Percentiles rank a stretch among this genome's conserved stretches.
Conservation (phyloP, 2,329 filamentous ascomycete species). For the Cladosporium sp. region DNA sequence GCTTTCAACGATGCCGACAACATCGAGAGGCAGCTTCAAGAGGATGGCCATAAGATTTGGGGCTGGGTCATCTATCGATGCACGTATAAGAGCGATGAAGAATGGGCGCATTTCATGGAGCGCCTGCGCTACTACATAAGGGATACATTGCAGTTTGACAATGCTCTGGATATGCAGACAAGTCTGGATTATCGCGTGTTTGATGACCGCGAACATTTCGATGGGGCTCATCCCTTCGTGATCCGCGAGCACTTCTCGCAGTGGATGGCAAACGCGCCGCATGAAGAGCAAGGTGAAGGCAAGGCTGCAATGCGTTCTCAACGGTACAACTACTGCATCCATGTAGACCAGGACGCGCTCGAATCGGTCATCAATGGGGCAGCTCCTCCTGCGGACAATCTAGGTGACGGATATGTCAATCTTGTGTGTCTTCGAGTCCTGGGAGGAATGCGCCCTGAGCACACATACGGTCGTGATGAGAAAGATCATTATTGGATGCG, state of each 20-base stretch:
- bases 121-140: constrained; percentile 18
- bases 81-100: constrained; percentile 21
- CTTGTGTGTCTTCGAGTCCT: constrained; percentile 3
- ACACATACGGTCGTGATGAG: constrained; percentile 11
- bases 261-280: constrained; percentile 11
- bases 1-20: constrained; percentile 19
- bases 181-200: constrained; percentile 20
- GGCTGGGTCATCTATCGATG: constrained; percentile 26
- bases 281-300: constrained; percentile 19
- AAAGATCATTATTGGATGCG: constrained; percentile 18
- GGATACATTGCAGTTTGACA: constrained; percentile 6
- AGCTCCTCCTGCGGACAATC: constrained; percentile 7
- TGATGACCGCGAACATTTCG: constrained; percentile 19
- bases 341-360: constrained; percentile 21
- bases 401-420: constrained; percentile 11
- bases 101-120: constrained; percentile 21
- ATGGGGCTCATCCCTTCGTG: constrained; percentile 4
- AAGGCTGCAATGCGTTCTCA: not conserved
- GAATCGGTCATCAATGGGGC: constrained; percentile 18
- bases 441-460: constrained; percentile 14
- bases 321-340: constrained; percentile 23
- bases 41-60: constrained; percentile 23
- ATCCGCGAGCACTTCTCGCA: constrained; percentile 22
- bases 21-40: constrained; percentile 22
- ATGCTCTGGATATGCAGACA: constrained; percentile 21